Evolutionary conservation across 495 filamentous ascomycete genomes (phyloP), one percentile per base, ranked within the genome.

Genomic region (Margaritispora aquatica): DNA sequence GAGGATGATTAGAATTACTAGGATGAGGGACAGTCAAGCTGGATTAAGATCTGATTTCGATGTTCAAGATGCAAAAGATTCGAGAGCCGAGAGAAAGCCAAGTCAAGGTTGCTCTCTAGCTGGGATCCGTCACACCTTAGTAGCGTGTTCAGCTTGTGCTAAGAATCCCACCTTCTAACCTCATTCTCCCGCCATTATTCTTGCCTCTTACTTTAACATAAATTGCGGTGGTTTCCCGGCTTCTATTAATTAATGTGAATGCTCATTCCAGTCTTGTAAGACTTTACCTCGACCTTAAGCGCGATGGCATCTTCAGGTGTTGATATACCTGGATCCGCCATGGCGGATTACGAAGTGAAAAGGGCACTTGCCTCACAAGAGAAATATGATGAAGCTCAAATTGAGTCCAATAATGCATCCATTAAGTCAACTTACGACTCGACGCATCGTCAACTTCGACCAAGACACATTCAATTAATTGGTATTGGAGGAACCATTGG

Each of bases 401-500:
- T 60, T 19, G 31, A 54, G 19, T 51, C 56, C 19, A 48, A 46
- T 38, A 17, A 46, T 26, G 8, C 31, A 22, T 50, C 47, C 20
- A 69, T 73, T 50, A 58, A 66, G 34, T 23, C 21, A 23, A 50
- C 20, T 24, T 50, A 50, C n/a, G 47, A 50, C 26, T 50, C 47
- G 4, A 75, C 73, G 1, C 72, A 79, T 55, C 74, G 77, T 20
- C 70, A 54, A 24, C 71, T 80, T 31, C 78, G 77, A 58, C 66
- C 74, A 17, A 73, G 77, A 23, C 77, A 80, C 64, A 79, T 79
- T 54, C 77, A 80, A 65, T 63, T 80, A 38, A 80, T 80, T 52
- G 77, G 75, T 61, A 73, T 66, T 50, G 68, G 58, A 23, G 72
- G 71, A 48, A 85, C 85, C 5, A 90, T 90, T 66, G 88, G 88